A percentile compares a stretch with the other conserved stretches of the same genome.
Evolutionary conservation across 2,329 filamentous ascomycete species (phyloP).

Genomic region (Epicoccum sorghinum): DNA sequence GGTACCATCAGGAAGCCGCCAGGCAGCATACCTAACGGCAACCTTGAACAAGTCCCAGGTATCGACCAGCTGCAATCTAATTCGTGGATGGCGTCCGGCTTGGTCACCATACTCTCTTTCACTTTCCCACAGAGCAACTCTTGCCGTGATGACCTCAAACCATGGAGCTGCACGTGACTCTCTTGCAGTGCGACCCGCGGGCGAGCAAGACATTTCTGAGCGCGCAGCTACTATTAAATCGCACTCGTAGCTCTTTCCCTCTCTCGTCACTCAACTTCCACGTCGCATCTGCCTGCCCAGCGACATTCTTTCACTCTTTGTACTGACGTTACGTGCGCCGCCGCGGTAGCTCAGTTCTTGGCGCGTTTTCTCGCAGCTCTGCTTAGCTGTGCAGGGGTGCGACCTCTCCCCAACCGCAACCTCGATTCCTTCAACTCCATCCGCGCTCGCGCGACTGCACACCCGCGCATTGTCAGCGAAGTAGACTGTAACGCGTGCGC

Average conservation of each 20-base stretch:
- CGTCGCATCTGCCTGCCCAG: constrained; percentile 19
- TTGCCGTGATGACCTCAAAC: constrained; percentile 7
- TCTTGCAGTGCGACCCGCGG: neutral
- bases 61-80: neutral
- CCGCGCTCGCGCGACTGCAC: constrained; percentile 25
- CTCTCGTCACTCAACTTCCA: neutral
- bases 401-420: constrained; percentile 26
- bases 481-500: constrained; percentile 29
- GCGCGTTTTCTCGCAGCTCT: constrained; percentile 42
- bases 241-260: neutral
- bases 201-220: neutral
- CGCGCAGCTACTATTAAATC: constrained; percentile 11
- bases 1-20: constrained; percentile 32
- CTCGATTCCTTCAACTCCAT: constrained; percentile 22
- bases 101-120: neutral
- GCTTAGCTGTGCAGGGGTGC: constrained; percentile 14
- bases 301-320: constrained; percentile 25
- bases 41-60: neutral
- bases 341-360: constrained; percentile 37
- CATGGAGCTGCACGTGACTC: constrained; percentile 8
- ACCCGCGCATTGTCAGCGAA: constrained; percentile 28
- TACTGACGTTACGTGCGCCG: constrained; percentile 17
- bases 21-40: constrained; percentile 20
- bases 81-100: constrained; percentile 1
- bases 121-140: constrained; percentile 1